A percentile compares a stretch with the other conserved stretches of the same genome.
These are phyloP conservation scores for Coemansia furcata DNA, from an alignment of 192 early-diverging fungal species.

Conservation along the genomic window DNA sequence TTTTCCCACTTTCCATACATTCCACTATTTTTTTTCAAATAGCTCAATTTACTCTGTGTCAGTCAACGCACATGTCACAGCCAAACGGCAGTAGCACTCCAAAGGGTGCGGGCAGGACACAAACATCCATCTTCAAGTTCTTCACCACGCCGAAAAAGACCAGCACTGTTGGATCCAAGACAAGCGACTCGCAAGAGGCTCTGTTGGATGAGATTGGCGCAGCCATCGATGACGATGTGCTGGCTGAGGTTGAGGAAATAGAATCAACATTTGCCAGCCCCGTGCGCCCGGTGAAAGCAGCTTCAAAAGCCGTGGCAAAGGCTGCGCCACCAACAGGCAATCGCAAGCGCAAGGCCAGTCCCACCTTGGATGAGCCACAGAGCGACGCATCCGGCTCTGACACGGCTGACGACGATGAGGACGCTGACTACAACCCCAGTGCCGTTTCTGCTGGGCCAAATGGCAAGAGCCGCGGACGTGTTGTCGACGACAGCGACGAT, in stretches of 20 bases:
- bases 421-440: constrained; percentile 26
- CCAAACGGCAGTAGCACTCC: constrained; percentile 30
- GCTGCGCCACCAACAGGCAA: background rate
- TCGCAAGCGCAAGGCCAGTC: constrained; percentile 26
- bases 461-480: constrained; percentile 14
- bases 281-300: background rate
- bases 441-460: background rate
- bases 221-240: constrained; percentile 30
- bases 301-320: background rate
- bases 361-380: background rate
- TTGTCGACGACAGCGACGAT: constrained; percentile 36
- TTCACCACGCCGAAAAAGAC: constrained; percentile 33
- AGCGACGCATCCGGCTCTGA: background rate
- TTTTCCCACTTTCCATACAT: background rate
- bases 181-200: constrained; percentile 42
- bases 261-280: constrained; percentile 9
- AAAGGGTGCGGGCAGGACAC: constrained; percentile 26
- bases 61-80: constrained; percentile 12
- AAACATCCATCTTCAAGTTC: constrained; percentile 47
- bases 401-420: constrained; percentile 13
- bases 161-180: background rate
- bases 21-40: background rate
- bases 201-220: constrained; percentile 20
- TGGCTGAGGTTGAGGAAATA: constrained; percentile 28
- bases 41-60: background rate